Evolutionary conservation across 2,329 filamentous ascomycete species (phyloP), one percentile per base, ranked within the genome.

Genomic region (Neophaeococcomyces mojaviensis): DNA sequence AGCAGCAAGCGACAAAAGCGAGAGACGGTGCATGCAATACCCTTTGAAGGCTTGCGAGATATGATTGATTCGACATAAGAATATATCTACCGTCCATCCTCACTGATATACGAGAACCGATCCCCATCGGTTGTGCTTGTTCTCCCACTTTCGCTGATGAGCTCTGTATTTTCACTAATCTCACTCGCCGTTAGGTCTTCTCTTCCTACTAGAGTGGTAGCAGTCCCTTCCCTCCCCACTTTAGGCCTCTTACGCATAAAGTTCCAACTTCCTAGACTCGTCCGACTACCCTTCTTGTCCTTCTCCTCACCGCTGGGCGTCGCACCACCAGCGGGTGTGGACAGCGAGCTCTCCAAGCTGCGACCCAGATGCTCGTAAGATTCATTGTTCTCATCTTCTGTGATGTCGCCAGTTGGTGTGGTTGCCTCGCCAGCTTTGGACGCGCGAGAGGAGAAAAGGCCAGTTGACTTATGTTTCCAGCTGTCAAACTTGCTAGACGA

Each of bases 401-500:
- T 70, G 49, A 67, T 63, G 46, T 73, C 68, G 26, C 62, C 67
- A 19, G 56, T 51, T 4, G 59, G 56, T 15, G 63, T 60, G 15
- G 67, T 57, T 39, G 70, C 67, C 26, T 62, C 65, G 18, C 41
- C 41, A 16, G 30, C 16, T 6, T 38, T 38, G 13, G 15, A 19
- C 6, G n/a, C 34, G 54, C 68, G 70, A 53, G 68, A 69, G 35
- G 64, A 70, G 50, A 72, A 72, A 5, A 73, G 53, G 34, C 52
- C 44, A 9, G 66, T 63, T 6, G 64, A 64, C 32, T 70, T 68
- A 45, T 73, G 70, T 55, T 73, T 73, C 71, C 71, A 74, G 12
- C 69, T 68, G 39, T 66, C 62, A 49, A 69, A 71, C 55, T 73
- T 73, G 49, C 72, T 74, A 60, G 69, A 67, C 54, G 68, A 71